Evolutionary conservation across 2,329 filamentous ascomycete species (phyloP).

Genomic region (Aspergillus latus): DNA sequence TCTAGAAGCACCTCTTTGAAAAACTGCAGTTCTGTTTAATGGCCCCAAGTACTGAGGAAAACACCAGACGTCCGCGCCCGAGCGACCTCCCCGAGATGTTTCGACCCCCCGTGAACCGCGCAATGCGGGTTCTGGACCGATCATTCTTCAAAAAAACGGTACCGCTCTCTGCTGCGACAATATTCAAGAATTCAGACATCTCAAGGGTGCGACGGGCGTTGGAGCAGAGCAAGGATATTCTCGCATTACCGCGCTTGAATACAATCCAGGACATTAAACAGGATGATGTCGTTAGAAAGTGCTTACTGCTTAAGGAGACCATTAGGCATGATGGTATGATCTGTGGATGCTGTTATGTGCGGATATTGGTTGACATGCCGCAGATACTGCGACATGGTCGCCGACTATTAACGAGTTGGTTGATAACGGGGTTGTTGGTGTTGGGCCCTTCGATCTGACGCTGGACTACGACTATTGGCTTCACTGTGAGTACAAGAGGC

Average conservation of each 20-base stretch:
- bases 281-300: conserved; percentile 44
- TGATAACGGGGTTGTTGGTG: conserved; percentile 63
- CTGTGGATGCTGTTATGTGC: conserved; percentile 9
- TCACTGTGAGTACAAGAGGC: conserved; percentile 59
- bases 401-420: conserved; percentile 67
- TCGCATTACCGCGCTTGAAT: conserved; percentile 63
- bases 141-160: conserved; percentile 77
- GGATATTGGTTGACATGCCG: conserved; percentile 3
- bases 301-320: conserved; percentile 40
- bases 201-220: conserved; percentile 68
- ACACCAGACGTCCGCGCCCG: conserved; percentile 20
- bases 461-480: conserved; percentile 85
- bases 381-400: conserved; percentile 75
- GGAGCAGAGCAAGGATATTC: conserved; percentile 63
- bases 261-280: conserved; percentile 58
- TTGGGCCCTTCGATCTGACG: conserved; percentile 73
- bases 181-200: conserved; percentile 75
- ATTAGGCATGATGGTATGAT: conserved; percentile 44
- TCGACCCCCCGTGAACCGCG: conserved; percentile 76
- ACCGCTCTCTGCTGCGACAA: conserved; percentile 72
- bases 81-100: conserved; percentile 56
- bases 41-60: conserved; percentile 12
- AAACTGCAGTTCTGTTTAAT: conserved; percentile 15
- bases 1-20: background rate
- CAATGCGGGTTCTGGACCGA: conserved; percentile 77